Evolutionary conservation across 2,329 filamentous ascomycete genomes (phyloP).

Genomic region (Ceratocystis cubensis): DNA sequence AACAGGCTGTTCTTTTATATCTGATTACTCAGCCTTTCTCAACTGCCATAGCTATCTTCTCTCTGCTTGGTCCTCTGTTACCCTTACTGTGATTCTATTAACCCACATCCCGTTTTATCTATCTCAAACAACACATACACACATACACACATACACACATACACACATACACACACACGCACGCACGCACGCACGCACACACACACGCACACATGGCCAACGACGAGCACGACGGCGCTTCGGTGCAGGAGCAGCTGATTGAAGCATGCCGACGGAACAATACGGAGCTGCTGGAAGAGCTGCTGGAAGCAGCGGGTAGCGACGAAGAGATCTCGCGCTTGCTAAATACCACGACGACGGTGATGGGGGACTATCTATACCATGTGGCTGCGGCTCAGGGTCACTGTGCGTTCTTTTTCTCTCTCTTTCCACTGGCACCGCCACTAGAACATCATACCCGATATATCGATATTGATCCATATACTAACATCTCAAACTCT

Average conservation of each 20-base stretch:
- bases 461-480: too few relatives aligned
- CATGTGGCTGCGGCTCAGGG: slow-evolving; percentile 79
- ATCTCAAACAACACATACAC: too few relatives aligned
- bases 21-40: too few relatives aligned
- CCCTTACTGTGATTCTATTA: too few relatives aligned
- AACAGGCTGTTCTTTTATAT: too few relatives aligned
- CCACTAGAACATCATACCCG: too few relatives aligned
- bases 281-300: slow-evolving; percentile 65
- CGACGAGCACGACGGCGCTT: slow-evolving; percentile 54
- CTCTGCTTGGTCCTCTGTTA: too few relatives aligned
- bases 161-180: too few relatives aligned
- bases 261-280: slow-evolving; percentile 93
- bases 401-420: slow-evolving; percentile 51
- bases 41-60: too few relatives aligned
- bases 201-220: slow-evolving; percentile 9
- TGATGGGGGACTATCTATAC: slow-evolving; percentile 77
- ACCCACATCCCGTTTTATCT: too few relatives aligned
- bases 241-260: slow-evolving; percentile 70
- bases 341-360: slow-evolving; percentile 74
- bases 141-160: too few relatives aligned
- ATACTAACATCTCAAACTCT: background rate
- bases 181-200: too few relatives aligned
- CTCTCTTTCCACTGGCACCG: background rate
- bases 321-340: slow-evolving; percentile 59
- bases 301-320: slow-evolving; percentile 49